Percentiles rank a stretch among this genome's conserved stretches.
Conservation (phyloP, 225 moss, liverwort and hornwort genomes). For the Asterella californica region DNA sequence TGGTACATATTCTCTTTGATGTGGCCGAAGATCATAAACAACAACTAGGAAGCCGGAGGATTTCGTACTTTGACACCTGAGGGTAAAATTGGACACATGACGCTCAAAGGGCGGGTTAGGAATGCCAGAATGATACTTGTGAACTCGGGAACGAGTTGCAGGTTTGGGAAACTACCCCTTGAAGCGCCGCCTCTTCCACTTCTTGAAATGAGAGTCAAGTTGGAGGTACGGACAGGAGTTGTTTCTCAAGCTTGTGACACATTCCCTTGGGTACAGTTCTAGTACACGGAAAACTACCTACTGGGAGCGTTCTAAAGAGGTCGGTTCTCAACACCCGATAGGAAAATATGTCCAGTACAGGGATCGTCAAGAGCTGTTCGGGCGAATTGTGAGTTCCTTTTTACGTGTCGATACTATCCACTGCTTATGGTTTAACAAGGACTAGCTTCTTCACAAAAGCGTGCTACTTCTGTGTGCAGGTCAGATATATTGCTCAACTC, state of each 20-base stretch:
- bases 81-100: too few species aligned
- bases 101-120: not conserved
- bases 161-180: conserved; percentile 12
- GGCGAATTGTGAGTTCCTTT: not conserved
- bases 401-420: not conserved
- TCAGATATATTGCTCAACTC: not conserved
- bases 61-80: too few species aligned
- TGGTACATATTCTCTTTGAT: not conserved
- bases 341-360: not conserved
- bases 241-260: conserved; percentile 20
- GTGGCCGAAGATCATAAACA: not conserved
- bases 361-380: not conserved
- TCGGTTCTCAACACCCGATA: too few species aligned
- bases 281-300: not conserved
- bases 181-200: too few species aligned
- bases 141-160: conserved; percentile 16
- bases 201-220: not conserved
- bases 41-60: too few species aligned
- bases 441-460: too few species aligned
- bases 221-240: not conserved
- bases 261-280: not conserved
- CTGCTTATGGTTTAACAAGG: too few species aligned
- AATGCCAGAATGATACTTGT: not conserved
- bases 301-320: not conserved
- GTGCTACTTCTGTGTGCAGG: too few species aligned